Evolutionary conservation across 129 eudicot genomes (phyloP), one percentile per base, ranked within the genome.

Genomic region (Artemisia annua): DNA sequence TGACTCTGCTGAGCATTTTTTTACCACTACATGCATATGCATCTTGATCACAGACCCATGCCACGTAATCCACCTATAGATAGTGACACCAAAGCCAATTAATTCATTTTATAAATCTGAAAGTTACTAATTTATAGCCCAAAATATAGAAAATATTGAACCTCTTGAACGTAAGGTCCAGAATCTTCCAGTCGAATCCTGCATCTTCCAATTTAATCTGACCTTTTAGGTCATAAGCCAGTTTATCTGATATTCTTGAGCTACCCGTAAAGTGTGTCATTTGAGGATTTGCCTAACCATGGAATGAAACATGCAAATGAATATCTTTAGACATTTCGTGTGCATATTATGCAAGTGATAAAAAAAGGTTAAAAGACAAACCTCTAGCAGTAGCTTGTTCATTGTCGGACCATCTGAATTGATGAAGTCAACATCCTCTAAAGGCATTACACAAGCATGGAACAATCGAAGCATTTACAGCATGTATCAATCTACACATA

Each of bases 11-110:
- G 97, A 91, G 78, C 97, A 91, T 75, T 75, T 91, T 88, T 58
- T 91, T 94, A 18, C 97, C 96, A 63, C 97, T 91, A 76, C 97
- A 91, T 35, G 96, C 96, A 73, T 92, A 87, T 19, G 97, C 97
- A 81, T 92, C 97, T 89, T 92, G 97, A 82, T 92, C 96, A 78
- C 97, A 92, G 14, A 92, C 97, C 97, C 97, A 92, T 73, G 97
- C 87, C 48, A 92, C 88, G 69, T 92, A 92, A 70, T 92, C 97
- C 66, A 84, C 96, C 97, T 92, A 80, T 77, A 68, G 48, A 78
- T 14, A 57, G 58, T 20, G 24, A 30, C 67, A 62, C 57, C 16
- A 32, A n/a, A 2, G 22, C 11, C 17, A 70, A 43, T 63, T 43
- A 43, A 65, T 64, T 22, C 48, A 63, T 19, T 15, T 11, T 51